A percentile compares a stretch with the other conserved stretches of the same genome.
These are phyloP conservation scores for Lactifluus volemus DNA, from an alignment of 768 basidiomycete species.

Conservation along the genomic window DNA sequence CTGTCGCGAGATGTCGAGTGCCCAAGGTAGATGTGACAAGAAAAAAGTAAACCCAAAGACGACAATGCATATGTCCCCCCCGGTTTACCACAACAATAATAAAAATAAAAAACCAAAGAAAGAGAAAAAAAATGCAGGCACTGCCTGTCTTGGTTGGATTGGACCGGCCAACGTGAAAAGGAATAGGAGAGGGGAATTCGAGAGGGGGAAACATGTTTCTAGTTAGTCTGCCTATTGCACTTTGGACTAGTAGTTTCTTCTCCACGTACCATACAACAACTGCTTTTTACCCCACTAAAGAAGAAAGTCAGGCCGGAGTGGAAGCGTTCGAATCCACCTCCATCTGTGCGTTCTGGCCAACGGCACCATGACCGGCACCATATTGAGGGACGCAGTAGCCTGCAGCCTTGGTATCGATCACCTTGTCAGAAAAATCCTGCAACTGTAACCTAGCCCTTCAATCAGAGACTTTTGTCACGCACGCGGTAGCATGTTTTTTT, in stretches of 20 bases:
- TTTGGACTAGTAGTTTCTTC: slow-evolving; percentile 27
- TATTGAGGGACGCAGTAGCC: slow-evolving; percentile 12
- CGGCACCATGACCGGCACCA: background rate
- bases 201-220: background rate
- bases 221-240: slow-evolving; percentile 8
- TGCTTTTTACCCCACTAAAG: background rate
- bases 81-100: background rate
- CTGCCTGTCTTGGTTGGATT: slow-evolving; percentile 12
- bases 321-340: slow-evolving; percentile 72
- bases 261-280: background rate
- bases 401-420: slow-evolving; percentile 27
- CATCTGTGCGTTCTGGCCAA: slow-evolving; percentile 35
- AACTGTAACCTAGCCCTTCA: slow-evolving; percentile 40
- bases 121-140: background rate
- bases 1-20: background rate
- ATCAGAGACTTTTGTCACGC: too few relatives aligned
- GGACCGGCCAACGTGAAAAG: slow-evolving; percentile 10
- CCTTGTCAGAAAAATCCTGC: slow-evolving; percentile 39
- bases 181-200: background rate
- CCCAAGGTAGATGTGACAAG: background rate
- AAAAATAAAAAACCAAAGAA: background rate
- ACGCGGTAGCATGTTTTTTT: too few relatives aligned
- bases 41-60: slow-evolving; percentile 1
- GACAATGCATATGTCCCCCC: background rate
- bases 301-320: slow-evolving; percentile 37